These are phyloP conservation scores for Amylostereum areolatum DNA, from an alignment of 1,284 basidiomycete species.

Conservation along the genomic window DNA sequence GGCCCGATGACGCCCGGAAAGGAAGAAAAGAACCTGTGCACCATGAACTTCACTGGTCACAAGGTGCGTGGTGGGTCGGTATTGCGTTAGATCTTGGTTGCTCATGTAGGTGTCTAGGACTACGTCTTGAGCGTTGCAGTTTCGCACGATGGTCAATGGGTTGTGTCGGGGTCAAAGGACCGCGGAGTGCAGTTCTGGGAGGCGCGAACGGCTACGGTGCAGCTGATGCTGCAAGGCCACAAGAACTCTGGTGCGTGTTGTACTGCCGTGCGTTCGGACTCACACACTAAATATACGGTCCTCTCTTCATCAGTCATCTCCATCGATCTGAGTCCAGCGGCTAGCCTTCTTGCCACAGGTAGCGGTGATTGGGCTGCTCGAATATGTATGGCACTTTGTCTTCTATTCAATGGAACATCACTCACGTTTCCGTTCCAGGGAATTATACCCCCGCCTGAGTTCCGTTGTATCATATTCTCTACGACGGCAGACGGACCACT, in stretches of 20 bases:
- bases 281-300: constrained; percentile 1
- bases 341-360: constrained; percentile 72
- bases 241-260: constrained; percentile 64
- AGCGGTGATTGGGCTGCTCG: constrained; percentile 80
- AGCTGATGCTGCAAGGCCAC: constrained; percentile 79
- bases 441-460: constrained; percentile 1
- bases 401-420: neutral
- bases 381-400: constrained; percentile 49
- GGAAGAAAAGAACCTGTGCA: constrained; percentile 43
- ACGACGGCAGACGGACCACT: too few relatives aligned
- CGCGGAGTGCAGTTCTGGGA: constrained; percentile 78
- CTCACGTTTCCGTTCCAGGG: neutral
- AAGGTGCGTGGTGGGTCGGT: constrained; percentile 36
- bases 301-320: constrained; percentile 57
- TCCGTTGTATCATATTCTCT: too few relatives aligned
- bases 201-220: constrained; percentile 56
- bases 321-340: constrained; percentile 73
- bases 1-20: constrained; percentile 5
- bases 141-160: constrained; percentile 69
- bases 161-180: constrained; percentile 76
- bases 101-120: constrained; percentile 32
- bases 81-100: constrained; percentile 18
- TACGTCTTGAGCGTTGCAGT: constrained; percentile 62
- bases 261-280: neutral
- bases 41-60: constrained; percentile 64